Conservation (phyloP, 2,329 filamentous ascomycete genomes). For the Cryoendolithus antarcticus region DNA sequence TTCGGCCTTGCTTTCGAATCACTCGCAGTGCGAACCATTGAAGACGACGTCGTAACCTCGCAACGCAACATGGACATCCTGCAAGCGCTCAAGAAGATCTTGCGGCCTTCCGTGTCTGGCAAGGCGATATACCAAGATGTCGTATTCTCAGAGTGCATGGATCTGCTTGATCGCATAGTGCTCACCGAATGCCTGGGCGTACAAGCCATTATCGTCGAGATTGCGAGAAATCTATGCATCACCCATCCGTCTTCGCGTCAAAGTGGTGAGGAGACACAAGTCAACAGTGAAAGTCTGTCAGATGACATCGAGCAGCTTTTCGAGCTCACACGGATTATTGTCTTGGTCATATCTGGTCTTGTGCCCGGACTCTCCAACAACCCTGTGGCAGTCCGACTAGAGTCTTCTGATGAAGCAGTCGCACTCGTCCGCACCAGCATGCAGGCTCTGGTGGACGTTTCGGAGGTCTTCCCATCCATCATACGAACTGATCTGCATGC, state of each 20-base stretch:
- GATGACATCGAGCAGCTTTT: conserved; percentile 98
- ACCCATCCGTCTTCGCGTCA: conserved; percentile 80
- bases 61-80: conserved; percentile 59
- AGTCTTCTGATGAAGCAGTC: conserved; percentile 71
- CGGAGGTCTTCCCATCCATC: conserved; percentile 88
- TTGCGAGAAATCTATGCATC: conserved; percentile 78
- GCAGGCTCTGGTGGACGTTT: conserved; percentile 82
- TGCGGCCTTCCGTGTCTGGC: conserved; percentile 86
- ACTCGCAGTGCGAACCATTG: conserved; percentile 67
- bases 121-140: conserved; percentile 94
- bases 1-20: conserved; percentile 96
- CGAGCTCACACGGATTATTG: conserved; percentile 90
- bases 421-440: conserved; percentile 67
- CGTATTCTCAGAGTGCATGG: conserved; percentile 94
- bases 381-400: conserved; percentile 39
- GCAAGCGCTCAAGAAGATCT: conserved; percentile 82
- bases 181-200: conserved; percentile 83
- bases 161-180: conserved; percentile 81
- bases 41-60: conserved; percentile 20
- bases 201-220: conserved; percentile 85
- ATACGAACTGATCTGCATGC: conserved; percentile 95
- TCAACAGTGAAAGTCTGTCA: conserved; percentile 57
- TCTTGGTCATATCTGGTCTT: conserved; percentile 77
- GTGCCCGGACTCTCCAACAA: conserved; percentile 66
- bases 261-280: conserved; percentile 28